Conservation (phyloP, 768 basidiomycete genomes). For the Phanerochaete sordida region DNA sequence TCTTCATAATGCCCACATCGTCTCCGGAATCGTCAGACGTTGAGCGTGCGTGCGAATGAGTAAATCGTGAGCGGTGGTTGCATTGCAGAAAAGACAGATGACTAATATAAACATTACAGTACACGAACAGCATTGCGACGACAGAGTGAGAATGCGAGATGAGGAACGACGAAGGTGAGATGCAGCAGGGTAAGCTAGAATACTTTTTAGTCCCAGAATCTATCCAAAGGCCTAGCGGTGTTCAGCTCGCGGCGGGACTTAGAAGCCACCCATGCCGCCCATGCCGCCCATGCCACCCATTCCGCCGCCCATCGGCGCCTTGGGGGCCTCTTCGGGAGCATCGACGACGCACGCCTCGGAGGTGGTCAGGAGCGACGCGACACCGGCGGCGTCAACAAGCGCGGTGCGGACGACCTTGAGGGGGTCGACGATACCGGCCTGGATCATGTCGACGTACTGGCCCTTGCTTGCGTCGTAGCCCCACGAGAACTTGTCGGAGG, state of each 20-base stretch:
- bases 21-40: not conserved
- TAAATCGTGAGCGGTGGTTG: constrained; percentile 1
- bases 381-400: constrained; percentile 87
- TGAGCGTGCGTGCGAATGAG: not conserved
- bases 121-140: not conserved
- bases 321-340: constrained; percentile 70
- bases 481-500: constrained; percentile 75
- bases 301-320: constrained; percentile 46
- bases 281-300: constrained; percentile 65
- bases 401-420: constrained; percentile 95
- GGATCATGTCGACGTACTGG: constrained; percentile 94
- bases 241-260: constrained; percentile 11
- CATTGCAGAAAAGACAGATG: not conserved
- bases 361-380: constrained; percentile 91
- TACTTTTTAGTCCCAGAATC: constrained; percentile 11
- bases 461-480: constrained; percentile 92
- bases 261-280: constrained; percentile 53
- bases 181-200: constrained; percentile 8
- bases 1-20: not conserved
- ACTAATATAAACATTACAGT: constrained; percentile 1
- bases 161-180: not conserved
- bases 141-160: not conserved
- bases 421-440: constrained; percentile 92
- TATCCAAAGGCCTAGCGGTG: not conserved
- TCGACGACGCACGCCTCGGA: constrained; percentile 93